These are phyloP conservation scores for Starmerella kuoi DNA, from an alignment of 805 yeast species.

Conservation along the genomic window DNA sequence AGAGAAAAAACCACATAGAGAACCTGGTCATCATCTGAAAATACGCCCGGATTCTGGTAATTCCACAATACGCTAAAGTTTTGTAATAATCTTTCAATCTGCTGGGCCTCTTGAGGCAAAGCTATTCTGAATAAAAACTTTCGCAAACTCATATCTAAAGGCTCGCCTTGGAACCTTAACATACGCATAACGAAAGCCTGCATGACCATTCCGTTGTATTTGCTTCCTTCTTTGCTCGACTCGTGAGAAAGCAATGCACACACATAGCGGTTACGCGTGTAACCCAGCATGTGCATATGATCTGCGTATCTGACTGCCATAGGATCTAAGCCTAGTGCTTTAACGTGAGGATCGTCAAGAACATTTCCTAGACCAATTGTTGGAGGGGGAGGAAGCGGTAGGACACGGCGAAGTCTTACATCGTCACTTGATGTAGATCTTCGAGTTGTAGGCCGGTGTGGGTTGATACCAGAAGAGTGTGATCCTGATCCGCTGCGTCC, in stretches of 20 bases:
- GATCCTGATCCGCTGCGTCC: neutral
- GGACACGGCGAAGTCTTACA: constrained; percentile 4
- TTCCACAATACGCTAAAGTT: constrained; percentile 45
- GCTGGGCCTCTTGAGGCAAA: constrained; percentile 63
- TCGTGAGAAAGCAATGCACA: constrained; percentile 20
- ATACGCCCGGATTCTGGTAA: constrained; percentile 33
- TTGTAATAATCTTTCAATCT: constrained; percentile 55
- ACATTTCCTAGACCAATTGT: constrained; percentile 11
- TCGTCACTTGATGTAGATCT: constrained; percentile 10
- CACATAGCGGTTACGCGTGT: constrained; percentile 16
- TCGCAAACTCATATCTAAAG: constrained; percentile 55
- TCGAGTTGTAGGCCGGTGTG: constrained; percentile 4
- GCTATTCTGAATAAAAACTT: constrained; percentile 45
- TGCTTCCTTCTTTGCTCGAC: constrained; percentile 3
- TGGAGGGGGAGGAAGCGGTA: constrained; percentile 20
- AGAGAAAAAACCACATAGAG: constrained; percentile 53
- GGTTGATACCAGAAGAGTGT: neutral
- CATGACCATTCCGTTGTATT: constrained; percentile 19
- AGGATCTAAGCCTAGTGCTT: constrained; percentile 11
- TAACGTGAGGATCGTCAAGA: constrained; percentile 10
- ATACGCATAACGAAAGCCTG: constrained; percentile 23
- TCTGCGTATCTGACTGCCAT: constrained; percentile 20
- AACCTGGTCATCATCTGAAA: constrained; percentile 39
- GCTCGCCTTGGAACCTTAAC: constrained; percentile 42
- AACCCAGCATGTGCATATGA: constrained; percentile 13